Conservation (phyloP, 495 filamentous ascomycete species). For the Xylaria cubensis region DNA sequence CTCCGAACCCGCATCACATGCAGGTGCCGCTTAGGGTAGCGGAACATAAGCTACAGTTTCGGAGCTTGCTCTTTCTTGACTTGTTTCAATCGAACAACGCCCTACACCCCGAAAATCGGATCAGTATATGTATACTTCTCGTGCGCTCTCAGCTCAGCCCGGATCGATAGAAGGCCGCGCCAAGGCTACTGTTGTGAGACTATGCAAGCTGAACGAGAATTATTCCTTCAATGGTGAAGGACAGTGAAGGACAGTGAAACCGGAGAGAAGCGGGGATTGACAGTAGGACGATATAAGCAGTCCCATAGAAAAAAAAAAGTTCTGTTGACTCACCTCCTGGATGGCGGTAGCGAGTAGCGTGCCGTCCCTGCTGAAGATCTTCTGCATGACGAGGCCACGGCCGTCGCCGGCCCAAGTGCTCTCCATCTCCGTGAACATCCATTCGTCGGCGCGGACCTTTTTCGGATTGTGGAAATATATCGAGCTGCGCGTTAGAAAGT, state of each 20-base stretch:
- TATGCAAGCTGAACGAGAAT: constrained; percentile 4
- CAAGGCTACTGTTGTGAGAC: not conserved
- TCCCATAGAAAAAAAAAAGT: constrained; percentile 25
- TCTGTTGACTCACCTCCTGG: constrained; percentile 66
- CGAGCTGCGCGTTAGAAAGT: constrained; percentile 56
- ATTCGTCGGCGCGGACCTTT: constrained; percentile 85
- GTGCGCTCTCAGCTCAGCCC: not conserved
- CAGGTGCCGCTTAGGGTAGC: not conserved
- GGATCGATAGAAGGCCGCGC: not conserved
- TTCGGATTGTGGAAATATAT: constrained; percentile 93
- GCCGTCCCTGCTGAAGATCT: constrained; percentile 85
- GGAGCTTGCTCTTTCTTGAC: constrained; percentile 29
- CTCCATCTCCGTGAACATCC: constrained; percentile 91
- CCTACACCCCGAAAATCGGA: constrained; percentile 38
- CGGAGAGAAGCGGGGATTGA: not conserved
- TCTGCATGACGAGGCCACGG: constrained; percentile 83
- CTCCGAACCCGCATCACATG: not conserved
- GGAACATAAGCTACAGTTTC: constrained; percentile 30
- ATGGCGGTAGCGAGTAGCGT: constrained; percentile 83
- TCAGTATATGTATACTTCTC: not conserved
- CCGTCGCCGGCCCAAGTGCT: constrained; percentile 94
- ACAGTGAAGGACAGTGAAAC: not conserved
- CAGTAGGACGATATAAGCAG: constrained; percentile 13
- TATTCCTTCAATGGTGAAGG: not conserved
- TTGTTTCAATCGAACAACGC: constrained; percentile 60